phyloP scores from a whole-genome alignment of 2,329 filamentous ascomycete species.

The Arthroderma uncinatum region DNA sequence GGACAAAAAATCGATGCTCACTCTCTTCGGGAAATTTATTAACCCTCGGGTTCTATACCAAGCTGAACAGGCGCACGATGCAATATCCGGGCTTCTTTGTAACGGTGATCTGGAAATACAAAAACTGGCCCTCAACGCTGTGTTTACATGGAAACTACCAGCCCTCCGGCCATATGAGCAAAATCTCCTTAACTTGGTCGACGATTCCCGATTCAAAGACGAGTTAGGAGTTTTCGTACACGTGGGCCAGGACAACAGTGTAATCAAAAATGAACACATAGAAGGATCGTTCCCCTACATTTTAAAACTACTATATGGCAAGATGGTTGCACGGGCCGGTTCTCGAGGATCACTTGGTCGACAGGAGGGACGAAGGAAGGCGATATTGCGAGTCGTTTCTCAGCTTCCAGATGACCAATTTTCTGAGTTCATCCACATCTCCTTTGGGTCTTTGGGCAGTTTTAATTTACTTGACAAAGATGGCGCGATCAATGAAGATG shows the following conservation, averaged over 20 bases:
- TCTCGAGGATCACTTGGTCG: constrained; percentile 59
- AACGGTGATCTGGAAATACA: constrained; percentile 90
- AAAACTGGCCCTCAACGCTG: constrained; percentile 67
- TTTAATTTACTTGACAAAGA: constrained; percentile 44
- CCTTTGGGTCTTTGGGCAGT: constrained; percentile 57
- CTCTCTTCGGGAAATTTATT: constrained; percentile 69
- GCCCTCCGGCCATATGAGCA: constrained; percentile 69
- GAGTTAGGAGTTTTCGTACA: constrained; percentile 84
- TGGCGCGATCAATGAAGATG: background rate
- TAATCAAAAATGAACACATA: constrained; percentile 64
- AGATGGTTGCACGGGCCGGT: constrained; percentile 72
- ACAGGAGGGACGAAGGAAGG: constrained; percentile 68
- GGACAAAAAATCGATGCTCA: constrained; percentile 74
- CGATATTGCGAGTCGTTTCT: constrained; percentile 64
- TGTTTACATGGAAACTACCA: constrained; percentile 80
- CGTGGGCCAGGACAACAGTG: constrained; percentile 50
- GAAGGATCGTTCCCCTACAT: constrained; percentile 70
- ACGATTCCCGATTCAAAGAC: constrained; percentile 85
- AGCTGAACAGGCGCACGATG: constrained; percentile 61
- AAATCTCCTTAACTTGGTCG: constrained; percentile 72
- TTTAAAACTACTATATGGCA: constrained; percentile 76
- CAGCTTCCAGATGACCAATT: constrained; percentile 65
- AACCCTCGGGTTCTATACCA: constrained; percentile 80
- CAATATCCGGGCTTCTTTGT: constrained; percentile 62
- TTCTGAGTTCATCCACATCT: constrained; percentile 70